Conservation (phyloP, 2,329 filamentous ascomycete species). For the Reticulascus tulasneorum region DNA sequence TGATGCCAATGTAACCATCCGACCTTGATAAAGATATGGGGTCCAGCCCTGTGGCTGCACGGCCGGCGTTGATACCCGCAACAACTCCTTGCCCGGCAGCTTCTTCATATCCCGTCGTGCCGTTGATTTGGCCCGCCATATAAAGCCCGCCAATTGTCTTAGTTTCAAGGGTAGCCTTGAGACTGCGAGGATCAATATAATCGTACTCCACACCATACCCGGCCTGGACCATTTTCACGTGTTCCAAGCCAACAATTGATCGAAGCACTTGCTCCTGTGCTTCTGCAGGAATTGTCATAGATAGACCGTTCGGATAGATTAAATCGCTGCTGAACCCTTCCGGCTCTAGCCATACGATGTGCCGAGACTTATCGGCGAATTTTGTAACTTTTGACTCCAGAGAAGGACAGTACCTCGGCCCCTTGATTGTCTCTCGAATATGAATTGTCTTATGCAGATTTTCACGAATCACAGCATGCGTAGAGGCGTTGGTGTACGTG, state of each 20-base stretch:
- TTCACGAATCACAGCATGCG: conserved; percentile 78
- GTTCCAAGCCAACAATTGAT: conserved; percentile 82
- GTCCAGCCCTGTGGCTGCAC: conserved; percentile 63
- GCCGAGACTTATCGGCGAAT: conserved; percentile 73
- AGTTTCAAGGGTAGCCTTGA: conserved; percentile 88
- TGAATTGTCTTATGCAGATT: conserved; percentile 97
- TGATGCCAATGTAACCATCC: conserved; percentile 95
- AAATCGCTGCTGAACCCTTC: conserved; percentile 89
- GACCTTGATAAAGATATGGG: conserved; percentile 70
- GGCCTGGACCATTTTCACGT: conserved; percentile 86
- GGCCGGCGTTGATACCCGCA: conserved; percentile 89
- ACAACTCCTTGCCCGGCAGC: conserved; percentile 90
- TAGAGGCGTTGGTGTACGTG: conserved; percentile 78
- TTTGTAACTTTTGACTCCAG: conserved; percentile 90
- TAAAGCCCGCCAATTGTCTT: conserved; percentile 87
- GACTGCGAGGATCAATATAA: conserved; percentile 88
- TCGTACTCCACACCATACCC: conserved; percentile 98
- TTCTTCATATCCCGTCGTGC: conserved; percentile 97
- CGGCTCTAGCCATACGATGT: conserved; percentile 95
- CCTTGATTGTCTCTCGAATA: conserved; percentile 91
- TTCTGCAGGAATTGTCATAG: conserved; percentile 90
- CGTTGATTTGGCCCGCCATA: conserved; percentile 95
- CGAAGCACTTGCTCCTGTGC: conserved; percentile 82
- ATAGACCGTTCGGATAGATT: conserved; percentile 94
- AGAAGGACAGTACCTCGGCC: conserved; percentile 92